A percentile compares a stretch with the other conserved stretches of the same genome.
These are phyloP conservation scores for Cylindrotheca closterium DNA, from an alignment of 108 stramenopile genomes.

Conservation along the genomic window DNA sequence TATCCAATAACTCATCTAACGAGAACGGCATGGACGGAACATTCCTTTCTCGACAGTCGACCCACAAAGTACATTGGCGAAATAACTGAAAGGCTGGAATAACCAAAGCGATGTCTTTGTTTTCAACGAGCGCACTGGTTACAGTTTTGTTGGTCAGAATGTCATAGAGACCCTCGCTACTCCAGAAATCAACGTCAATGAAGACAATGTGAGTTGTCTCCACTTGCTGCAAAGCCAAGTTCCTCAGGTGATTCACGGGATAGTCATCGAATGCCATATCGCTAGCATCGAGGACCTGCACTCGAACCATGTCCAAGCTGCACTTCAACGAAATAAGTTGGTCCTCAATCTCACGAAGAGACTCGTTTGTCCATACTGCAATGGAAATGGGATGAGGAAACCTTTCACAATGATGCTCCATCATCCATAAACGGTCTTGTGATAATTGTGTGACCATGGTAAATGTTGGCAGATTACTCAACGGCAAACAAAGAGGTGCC, in stretches of 20 bases:
- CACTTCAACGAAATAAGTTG: constrained; percentile 10
- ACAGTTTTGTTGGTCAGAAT: constrained; percentile 28
- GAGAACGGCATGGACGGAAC: constrained; percentile 63
- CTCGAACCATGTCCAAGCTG: constrained; percentile 1
- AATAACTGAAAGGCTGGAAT: constrained; percentile 74
- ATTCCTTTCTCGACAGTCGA: constrained; percentile 65
- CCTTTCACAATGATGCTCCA: constrained; percentile 72
- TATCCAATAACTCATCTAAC: constrained; percentile 32
- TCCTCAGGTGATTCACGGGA: constrained; percentile 89
- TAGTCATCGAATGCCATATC: constrained; percentile 40
- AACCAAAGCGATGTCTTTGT: constrained; percentile 61
- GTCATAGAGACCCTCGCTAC: constrained; percentile 56
- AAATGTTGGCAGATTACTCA: constrained; percentile 20
- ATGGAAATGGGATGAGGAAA: constrained; percentile 66
- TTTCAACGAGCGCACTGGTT: constrained; percentile 36
- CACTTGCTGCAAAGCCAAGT: constrained; percentile 69
- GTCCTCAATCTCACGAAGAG: constrained; percentile 11
- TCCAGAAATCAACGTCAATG: constrained; percentile 92
- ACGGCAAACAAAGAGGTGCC: constrained; percentile 16
- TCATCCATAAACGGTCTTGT: constrained; percentile 78
- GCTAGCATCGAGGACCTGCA: constrained; percentile 15
- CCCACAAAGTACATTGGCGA: constrained; percentile 51
- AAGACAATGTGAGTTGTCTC: constrained; percentile 75
- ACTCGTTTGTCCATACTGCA: constrained; percentile 54
- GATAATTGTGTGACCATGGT: constrained; percentile 79